These are phyloP conservation scores for Pyricularia grisea DNA, from an alignment of 2,329 filamentous ascomycete genomes.

Conservation along the genomic window DNA sequence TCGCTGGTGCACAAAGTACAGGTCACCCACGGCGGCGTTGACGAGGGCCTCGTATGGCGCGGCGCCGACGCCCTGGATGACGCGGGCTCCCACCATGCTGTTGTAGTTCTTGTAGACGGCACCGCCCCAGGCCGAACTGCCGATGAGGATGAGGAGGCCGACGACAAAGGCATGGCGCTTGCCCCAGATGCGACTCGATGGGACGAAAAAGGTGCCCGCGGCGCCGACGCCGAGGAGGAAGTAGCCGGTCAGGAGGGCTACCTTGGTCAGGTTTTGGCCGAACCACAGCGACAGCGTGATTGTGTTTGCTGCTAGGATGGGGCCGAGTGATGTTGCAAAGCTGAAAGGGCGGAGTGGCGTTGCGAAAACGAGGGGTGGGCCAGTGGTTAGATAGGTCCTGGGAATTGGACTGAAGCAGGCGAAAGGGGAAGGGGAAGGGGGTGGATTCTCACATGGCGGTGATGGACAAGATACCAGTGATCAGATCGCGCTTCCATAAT, in stretches of 20 bases:
- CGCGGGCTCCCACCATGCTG: conserved; percentile 66
- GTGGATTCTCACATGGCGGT: background rate
- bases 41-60: conserved; percentile 87
- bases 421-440: background rate
- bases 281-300: conserved; percentile 66
- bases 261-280: conserved; percentile 55
- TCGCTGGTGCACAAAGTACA: conserved; percentile 75
- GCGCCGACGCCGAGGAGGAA: conserved; percentile 76
- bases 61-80: conserved; percentile 78
- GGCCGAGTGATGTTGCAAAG: conserved; percentile 74
- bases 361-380: background rate
- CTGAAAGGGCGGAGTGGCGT: conserved; percentile 45
- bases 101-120: conserved; percentile 56
- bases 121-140: conserved; percentile 71
- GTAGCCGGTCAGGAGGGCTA: conserved; percentile 79
- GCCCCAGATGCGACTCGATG: conserved; percentile 82
- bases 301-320: conserved; percentile 83
- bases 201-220: conserved; percentile 77
- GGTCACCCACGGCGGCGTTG: conserved; percentile 79
- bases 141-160: conserved; percentile 64
- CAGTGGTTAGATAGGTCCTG: background rate
- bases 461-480: conserved; percentile 69
- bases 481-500: conserved; percentile 73
- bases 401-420: background rate
- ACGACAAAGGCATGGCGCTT: conserved; percentile 83